phyloP scores from a whole-genome alignment of 768 basidiomycete genomes.

The Tulasnella calospora region DNA sequence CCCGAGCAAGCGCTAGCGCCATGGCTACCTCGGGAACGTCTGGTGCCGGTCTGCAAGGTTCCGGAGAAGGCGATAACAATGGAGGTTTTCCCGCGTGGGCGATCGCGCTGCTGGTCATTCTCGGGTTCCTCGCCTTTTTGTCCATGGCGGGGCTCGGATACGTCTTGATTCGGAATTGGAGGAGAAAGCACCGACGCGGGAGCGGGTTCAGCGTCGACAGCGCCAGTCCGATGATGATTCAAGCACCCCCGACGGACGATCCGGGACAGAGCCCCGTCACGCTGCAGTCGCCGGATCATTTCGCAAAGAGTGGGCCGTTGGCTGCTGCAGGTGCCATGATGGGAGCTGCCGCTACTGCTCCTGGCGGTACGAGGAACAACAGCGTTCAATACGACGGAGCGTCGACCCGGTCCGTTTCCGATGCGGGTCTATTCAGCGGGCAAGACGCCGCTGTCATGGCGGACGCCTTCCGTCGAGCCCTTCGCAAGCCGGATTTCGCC shows the following conservation, averaged over 20 bases:
- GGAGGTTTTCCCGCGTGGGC: conserved; percentile 77
- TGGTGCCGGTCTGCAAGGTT: conserved; percentile 35
- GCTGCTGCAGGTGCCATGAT: conserved; percentile 33
- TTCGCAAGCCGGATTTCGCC: conserved; percentile 87
- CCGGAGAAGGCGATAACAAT: conserved; percentile 44
- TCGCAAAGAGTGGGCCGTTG: not conserved
- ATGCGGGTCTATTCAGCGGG: conserved; percentile 67
- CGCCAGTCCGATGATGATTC: conserved; percentile 76
- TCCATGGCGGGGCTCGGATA: conserved; percentile 64
- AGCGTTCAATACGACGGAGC: conserved; percentile 51
- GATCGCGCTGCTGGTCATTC: conserved; percentile 81
- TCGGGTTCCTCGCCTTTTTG: conserved; percentile 77
- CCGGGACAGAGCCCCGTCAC: conserved; percentile 21
- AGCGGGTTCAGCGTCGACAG: conserved; percentile 54
- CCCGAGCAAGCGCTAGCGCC: conserved; percentile 27
- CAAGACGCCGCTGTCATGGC: conserved; percentile 91
- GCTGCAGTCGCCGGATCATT: conserved; percentile 19
- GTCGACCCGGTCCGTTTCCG: conserved; percentile 59
- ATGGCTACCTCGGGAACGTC: conserved; percentile 31
- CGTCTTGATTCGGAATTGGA: conserved; percentile 65
- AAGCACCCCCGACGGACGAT: conserved; percentile 38
- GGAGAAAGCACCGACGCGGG: conserved; percentile 41
- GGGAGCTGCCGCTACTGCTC: conserved; percentile 45
- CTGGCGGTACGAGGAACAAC: conserved; percentile 29
- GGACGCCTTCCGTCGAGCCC: conserved; percentile 80